Base-by-base conservation (phyloP, 1,139 yeast species). In the Wickerhamomyces sp. region DNA sequence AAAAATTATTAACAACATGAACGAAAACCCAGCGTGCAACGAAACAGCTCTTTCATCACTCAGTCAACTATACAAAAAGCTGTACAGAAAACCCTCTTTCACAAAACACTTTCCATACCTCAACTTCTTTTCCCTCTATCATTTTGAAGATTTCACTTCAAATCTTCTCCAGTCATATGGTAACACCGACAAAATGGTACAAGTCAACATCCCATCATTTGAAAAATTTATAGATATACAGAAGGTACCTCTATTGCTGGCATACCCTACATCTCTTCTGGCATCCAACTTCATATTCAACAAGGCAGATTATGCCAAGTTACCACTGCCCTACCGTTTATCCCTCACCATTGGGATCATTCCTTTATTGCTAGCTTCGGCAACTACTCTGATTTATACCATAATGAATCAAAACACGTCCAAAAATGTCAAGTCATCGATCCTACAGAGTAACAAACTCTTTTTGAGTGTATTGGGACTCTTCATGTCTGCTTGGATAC, bases 191-290 rank as follows among this genome's bases (percentile, higher is more conserved):
- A 39, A 13, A 36, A 29, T 29, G 31, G 31, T 10, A 35, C 10
- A 29, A 6, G 11, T 29, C 31, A 29, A 29, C 13, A 29, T 29
- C 13, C 27, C 39, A 6, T 29, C 39, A 4, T 30, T 46, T 29
- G 47, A 47, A n/a, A 38, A 30, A n/a, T 27, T 45, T 27, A 38
- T 53, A 10, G 54, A 52, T 23, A 50, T 65, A 15, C 61, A 66
- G 18, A 57, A 58, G 27, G 57, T 67, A 4, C 72, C 72, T 3
- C 41, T 67, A 35, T 48, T 66, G 10, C 57, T 68, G 32, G 65
- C 71, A 10, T 66, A 58, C 46, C 71, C 72, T 10, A 66, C 71
- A 0, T 52, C 63, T 11, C 51, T 68, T 10, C 50, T 67, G 29
- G 60, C 70, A 10, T 59, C 64, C 36, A 61, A 56, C 42, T 50